Percentiles rank a stretch among this genome's conserved stretches.
These are phyloP conservation scores for Nyssa sinensis DNA, from an alignment of 148 eudicot genomes.

Conservation along the genomic window DNA sequence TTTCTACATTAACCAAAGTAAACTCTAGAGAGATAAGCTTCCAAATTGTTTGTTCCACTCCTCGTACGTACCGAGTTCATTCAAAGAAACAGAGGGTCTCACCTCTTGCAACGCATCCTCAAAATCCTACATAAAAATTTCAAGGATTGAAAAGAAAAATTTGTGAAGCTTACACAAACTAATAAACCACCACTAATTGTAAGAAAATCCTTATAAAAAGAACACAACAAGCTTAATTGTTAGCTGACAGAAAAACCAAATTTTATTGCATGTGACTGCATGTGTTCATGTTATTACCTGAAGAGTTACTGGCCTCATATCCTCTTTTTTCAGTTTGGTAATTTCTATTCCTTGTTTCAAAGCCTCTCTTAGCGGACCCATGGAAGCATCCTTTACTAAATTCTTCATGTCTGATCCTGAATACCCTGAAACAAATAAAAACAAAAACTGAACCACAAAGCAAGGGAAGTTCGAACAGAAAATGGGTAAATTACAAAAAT, in stretches of 20 bases:
- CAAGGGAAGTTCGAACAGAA: not conserved
- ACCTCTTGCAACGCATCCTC: constrained; percentile 86
- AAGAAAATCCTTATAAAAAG: too few relatives aligned
- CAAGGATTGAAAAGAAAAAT: not conserved
- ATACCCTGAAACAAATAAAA: constrained; percentile 55
- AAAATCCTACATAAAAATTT: constrained; percentile 58
- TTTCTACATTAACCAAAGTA: not conserved
- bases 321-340: constrained; percentile 79
- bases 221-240: not conserved
- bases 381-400: constrained; percentile 95
- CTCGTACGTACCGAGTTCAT: constrained; percentile 82
- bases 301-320: constrained; percentile 85
- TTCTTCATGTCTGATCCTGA: constrained; percentile 99
- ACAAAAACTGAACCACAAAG: not conserved
- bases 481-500: not conserved
- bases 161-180: not conserved
- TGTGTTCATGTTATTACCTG: constrained; percentile 42
- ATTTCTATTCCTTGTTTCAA: constrained; percentile 77
- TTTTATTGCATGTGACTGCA: not conserved
- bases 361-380: constrained; percentile 98
- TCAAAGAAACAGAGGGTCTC: constrained; percentile 87
- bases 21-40: constrained; percentile 64
- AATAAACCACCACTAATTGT: not conserved
- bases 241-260: constrained; percentile 1
- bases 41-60: constrained; percentile 95